Percentiles rank a stretch among this genome's conserved stretches.
These are phyloP conservation scores for Phylloporus arenicola DNA, from an alignment of 768 basidiomycete genomes.

Conservation along the genomic window DNA sequence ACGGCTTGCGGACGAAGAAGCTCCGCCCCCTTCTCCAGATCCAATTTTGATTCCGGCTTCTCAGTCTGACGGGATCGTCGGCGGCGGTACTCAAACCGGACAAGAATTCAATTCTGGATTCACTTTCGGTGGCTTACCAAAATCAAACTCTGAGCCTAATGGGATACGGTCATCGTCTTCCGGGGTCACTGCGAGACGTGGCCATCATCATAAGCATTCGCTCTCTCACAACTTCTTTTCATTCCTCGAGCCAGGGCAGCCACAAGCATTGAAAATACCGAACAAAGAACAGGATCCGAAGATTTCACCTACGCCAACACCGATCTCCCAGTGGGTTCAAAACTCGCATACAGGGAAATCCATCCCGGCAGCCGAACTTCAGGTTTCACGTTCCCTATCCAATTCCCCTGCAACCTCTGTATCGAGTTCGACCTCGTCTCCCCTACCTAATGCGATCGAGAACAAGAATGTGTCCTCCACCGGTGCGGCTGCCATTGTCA, in stretches of 20 bases:
- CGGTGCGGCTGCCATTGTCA: conserved; percentile 17
- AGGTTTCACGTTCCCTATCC: conserved; percentile 19
- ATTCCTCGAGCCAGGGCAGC: conserved; percentile 74
- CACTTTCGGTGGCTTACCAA: conserved; percentile 54
- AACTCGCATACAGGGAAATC: conserved; percentile 31
- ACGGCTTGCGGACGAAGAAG: conserved; percentile 39
- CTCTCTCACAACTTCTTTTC: conserved; percentile 94
- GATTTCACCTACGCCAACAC: conserved; percentile 55
- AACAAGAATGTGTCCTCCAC: conserved; percentile 18
- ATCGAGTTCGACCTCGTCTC: conserved; percentile 8
- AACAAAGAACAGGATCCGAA: conserved; percentile 37
- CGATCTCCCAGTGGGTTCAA: conserved; percentile 65
- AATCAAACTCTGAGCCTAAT: conserved; percentile 21
- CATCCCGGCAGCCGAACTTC: conserved; percentile 6
- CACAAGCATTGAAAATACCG: conserved; percentile 4
- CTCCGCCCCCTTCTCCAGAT: conserved; percentile 43
- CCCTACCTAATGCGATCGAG: background rate
- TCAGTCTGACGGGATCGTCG: conserved; percentile 27
- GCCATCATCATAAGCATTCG: conserved; percentile 92
- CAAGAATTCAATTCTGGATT: conserved; percentile 50
- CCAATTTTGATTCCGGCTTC: conserved; percentile 39
- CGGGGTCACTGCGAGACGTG: conserved; percentile 38
- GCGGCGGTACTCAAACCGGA: conserved; percentile 26
- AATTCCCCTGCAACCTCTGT: conserved; percentile 16
- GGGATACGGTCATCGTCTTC: conserved; percentile 11